These are phyloP conservation scores for Boletus sp. DNA, from an alignment of 768 basidiomycete species.

Conservation along the genomic window DNA sequence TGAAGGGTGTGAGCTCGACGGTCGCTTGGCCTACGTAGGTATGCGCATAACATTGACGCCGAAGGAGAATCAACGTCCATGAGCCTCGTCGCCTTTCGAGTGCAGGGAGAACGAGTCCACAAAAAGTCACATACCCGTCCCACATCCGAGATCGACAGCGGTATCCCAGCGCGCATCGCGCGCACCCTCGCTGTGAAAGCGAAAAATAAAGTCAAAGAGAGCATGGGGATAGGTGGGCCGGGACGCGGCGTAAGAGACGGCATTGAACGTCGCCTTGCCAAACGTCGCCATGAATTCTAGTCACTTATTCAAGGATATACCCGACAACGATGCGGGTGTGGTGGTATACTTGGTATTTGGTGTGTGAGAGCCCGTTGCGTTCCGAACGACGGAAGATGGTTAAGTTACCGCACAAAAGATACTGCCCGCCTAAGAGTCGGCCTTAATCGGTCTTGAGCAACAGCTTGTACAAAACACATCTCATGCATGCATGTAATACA, in stretches of 20 bases:
- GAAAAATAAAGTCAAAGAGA: conserved; percentile 61
- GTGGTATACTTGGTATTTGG: too few species aligned
- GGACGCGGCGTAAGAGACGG: conserved; percentile 61
- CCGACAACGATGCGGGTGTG: not conserved
- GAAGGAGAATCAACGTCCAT: too few species aligned
- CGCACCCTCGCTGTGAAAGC: conserved; percentile 45
- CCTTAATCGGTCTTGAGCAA: not conserved
- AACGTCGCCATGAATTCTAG: conserved; percentile 67
- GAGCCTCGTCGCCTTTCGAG: not conserved
- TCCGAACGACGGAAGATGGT: not conserved
- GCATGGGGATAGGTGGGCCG: conserved; percentile 72
- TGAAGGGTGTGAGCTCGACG: conserved; percentile 53
- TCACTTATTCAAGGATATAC: not conserved
- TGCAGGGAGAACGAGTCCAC: not conserved
- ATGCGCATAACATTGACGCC: not conserved
- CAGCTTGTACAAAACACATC: too few species aligned
- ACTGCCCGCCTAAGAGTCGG: not conserved
- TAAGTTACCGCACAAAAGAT: not conserved
- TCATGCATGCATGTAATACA: too few species aligned
- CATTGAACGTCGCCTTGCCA: conserved; percentile 66
- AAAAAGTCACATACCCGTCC: conserved; percentile 56
- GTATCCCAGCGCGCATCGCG: conserved; percentile 42
- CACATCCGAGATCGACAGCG: conserved; percentile 80
- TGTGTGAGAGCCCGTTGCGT: not conserved
- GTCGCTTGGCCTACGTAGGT: conserved; percentile 66